These are phyloP conservation scores for sorghum (Sorghum bicolor) DNA, from an alignment of 176 grass and related monocot genomes.

Conservation along the genomic window Sorghum_bicolor_NCBIv3 NC_012879.2:22581001-22581500, in stretches of 20 bases:
- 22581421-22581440: slow-evolving; percentile 23
- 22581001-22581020: not conserved
- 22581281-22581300: not conserved
- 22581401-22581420: not conserved
- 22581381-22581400: slow-evolving; percentile 30
- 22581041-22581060: not conserved
- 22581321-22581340: not conserved
- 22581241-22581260: not conserved
- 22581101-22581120: slow-evolving; percentile 11
- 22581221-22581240: not conserved
- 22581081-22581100: not conserved
- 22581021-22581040: not conserved
- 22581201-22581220: slow-evolving; percentile 16
- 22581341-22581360: slow-evolving; percentile 20
- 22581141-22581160: not conserved
- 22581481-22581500: not conserved
- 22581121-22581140: not conserved
- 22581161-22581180: not conserved
- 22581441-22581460: slow-evolving; percentile 34
- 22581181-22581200: not conserved
- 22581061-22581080: no score
- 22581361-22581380: not conserved
- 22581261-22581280: no score
- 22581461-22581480: not conserved
- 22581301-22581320: not conserved